phyloP scores from a whole-genome alignment of 2,329 filamentous ascomycete species.

The Microcyclosporella mali region DNA sequence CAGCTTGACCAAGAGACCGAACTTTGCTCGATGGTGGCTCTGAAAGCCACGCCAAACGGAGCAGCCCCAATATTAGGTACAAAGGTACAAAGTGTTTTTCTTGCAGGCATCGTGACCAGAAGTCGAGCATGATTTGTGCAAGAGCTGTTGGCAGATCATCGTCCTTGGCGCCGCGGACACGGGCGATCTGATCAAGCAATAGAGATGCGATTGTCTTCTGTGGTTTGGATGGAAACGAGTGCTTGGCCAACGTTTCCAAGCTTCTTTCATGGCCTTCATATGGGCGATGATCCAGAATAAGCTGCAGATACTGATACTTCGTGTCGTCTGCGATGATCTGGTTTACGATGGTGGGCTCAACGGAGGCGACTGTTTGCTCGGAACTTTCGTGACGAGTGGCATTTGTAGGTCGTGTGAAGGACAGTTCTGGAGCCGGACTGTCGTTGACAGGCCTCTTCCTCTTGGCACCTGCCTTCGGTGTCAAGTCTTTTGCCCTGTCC shows the following conservation, averaged over 20 bases:
- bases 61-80: conserved; percentile 57
- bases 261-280: conserved; percentile 53
- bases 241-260: conserved; percentile 61
- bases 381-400: conserved; percentile 19
- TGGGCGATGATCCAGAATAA: conserved; percentile 58
- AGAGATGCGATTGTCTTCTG: conserved; percentile 58
- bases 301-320: conserved; percentile 46
- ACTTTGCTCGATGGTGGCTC: conserved; percentile 56
- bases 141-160: conserved; percentile 57
- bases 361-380: conserved; percentile 12
- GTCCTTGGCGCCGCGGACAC: conserved; percentile 45
- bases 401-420: conserved; percentile 23
- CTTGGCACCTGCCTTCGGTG: conserved; percentile 60
- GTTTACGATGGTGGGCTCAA: conserved; percentile 5
- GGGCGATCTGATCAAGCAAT: conserved; percentile 61
- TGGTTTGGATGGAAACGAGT: conserved; percentile 59
- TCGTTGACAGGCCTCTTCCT: conserved; percentile 60
- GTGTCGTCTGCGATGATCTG: conserved; percentile 8
- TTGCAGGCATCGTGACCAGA: conserved; percentile 63
- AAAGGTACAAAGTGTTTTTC: conserved; percentile 60
- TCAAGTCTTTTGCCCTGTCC: conserved; percentile 44
- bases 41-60: conserved; percentile 58
- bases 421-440: conserved; percentile 55
- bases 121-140: conserved; percentile 54
- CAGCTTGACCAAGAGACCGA: conserved; percentile 52